phyloP scores from a whole-genome alignment of 352 stramenopile genomes.

The Lagenidium giganteum region DNA sequence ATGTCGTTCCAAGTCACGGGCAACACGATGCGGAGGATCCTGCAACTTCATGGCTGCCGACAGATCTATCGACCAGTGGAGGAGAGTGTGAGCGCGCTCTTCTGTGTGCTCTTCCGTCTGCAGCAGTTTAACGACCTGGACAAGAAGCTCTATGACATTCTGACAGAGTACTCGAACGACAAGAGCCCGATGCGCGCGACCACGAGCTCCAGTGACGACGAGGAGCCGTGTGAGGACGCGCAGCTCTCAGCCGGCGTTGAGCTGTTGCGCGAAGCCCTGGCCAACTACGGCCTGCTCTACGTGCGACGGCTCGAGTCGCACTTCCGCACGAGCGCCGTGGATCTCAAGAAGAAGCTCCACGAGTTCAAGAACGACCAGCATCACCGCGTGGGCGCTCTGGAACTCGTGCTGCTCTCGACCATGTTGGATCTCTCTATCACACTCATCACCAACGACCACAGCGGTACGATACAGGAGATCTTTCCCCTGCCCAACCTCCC shows the following conservation, averaged over 20 bases:
- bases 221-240: conserved; percentile 5
- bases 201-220: conserved; percentile 1
- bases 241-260: conserved; percentile 36
- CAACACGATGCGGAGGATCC: conserved; percentile 58
- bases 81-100: conserved; percentile 40
- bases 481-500: conserved; percentile 37
- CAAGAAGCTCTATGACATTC: conserved; percentile 53
- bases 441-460: conserved; percentile 79
- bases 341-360: conserved; percentile 78
- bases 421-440: conserved; percentile 74
- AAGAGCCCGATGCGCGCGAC: conserved; percentile 10
- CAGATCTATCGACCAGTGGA: conserved; percentile 37
- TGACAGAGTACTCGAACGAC: conserved; percentile 21
- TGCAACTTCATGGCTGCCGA: conserved; percentile 39
- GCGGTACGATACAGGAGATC: conserved; percentile 60
- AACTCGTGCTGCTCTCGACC: conserved; percentile 64
- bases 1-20: conserved; percentile 50
- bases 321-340: conserved; percentile 47
- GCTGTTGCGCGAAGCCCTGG: conserved; percentile 53
- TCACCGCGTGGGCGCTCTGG: conserved; percentile 52
- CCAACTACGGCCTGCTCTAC: conserved; percentile 68
- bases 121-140: conserved; percentile 75
- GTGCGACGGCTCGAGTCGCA: conserved; percentile 42
- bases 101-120: conserved; percentile 54
- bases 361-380: conserved; percentile 58